Conservation (phyloP, 768 basidiomycete genomes). For the Neoboletus brunneissimus region DNA sequence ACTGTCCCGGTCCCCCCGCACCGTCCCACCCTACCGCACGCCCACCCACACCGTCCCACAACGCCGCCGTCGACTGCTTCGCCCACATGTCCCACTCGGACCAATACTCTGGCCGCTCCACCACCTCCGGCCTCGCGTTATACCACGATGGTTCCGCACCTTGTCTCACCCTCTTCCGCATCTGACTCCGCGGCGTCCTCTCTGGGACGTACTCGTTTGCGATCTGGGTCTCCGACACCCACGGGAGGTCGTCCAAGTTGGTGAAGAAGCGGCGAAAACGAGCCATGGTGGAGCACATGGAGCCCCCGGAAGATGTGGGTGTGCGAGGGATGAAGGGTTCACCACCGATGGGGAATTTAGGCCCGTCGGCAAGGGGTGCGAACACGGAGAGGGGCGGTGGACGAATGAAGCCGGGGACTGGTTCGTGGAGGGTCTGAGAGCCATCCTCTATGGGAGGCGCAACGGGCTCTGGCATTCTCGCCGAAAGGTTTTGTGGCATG, state of each 20-base stretch:
- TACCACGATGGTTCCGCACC: slow-evolving; percentile 31
- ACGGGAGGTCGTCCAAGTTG: slow-evolving; percentile 41
- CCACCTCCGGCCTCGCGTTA: slow-evolving; percentile 12
- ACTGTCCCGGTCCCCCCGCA: background rate
- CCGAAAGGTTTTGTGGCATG: background rate
- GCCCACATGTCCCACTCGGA: slow-evolving; percentile 27
- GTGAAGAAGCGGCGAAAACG: slow-evolving; percentile 37
- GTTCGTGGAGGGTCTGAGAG: slow-evolving; percentile 22
- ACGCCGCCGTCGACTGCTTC: slow-evolving; percentile 17
- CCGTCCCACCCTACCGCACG: background rate
- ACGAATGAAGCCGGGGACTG: background rate
- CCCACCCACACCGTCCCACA: slow-evolving; percentile 5
- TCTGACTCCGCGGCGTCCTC: slow-evolving; percentile 16
- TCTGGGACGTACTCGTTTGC: slow-evolving; percentile 46
- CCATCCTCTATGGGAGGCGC: slow-evolving; percentile 2
- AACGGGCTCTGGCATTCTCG: background rate
- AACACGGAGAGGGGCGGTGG: background rate
- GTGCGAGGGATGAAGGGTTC: background rate
- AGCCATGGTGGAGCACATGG: slow-evolving; percentile 27
- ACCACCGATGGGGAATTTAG: background rate
- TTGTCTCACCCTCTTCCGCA: slow-evolving; percentile 8
- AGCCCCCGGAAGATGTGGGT: slow-evolving; percentile 5
- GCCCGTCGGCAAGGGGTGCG: background rate
- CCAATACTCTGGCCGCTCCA: slow-evolving; percentile 7
- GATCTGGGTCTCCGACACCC: slow-evolving; percentile 41